Base-by-base conservation (phyloP, 2,329 filamentous ascomycete genomes). In the Pyricularia pennisetigena region DNA sequence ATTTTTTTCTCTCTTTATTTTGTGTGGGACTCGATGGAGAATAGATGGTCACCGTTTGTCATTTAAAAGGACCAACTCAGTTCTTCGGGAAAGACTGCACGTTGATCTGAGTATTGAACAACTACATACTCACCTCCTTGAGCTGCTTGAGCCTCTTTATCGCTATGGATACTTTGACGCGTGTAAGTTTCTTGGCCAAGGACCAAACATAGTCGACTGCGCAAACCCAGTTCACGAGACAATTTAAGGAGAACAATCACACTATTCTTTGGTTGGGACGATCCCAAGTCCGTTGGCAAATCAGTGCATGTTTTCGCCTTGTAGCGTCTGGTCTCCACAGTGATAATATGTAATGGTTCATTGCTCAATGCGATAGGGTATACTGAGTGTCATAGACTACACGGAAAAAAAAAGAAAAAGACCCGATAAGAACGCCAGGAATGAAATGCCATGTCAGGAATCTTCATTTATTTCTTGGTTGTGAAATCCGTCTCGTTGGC, bases 401-500 rank as follows among this genome's bases (percentile, higher is more conserved):
- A 64, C 30, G 23, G n/a, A 28, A 35, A 10, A 35, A 24, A 24
- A n/a, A 24, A 3, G 4, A 49, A 16, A 28, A 29, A 35, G n/a
- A 26, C n/a, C 16, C 57, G 54, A 61, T 3, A 61, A 61, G 1
- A 61, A 61, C 57, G 57, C 57, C 57, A 64, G n/a, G 32, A 32
- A 4, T 30, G 35, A 49, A 65, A 26, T 20, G 9, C 23, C 14
- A 12, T 23, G 9, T 30, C 23, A 12, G 16, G 6, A 35, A 32
- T 5, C 10, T 6, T n/a, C 20, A 29, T 32, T 74, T 79, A 84
- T 72, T 81, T 80, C 81, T 85, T 87, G 68, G 89, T 92, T 54
- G 93, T 97, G 76, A 97, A 97, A 79, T 97, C 94, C 66, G 86
- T 91, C 86, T 97, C 94, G 72, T 78, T 78, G 30, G 78, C 83